A percentile compares a stretch with the other conserved stretches of the same genome.
Evolutionary conservation across 1,139 yeast genomes (phyloP).

Genomic region (Candida sp.): DNA sequence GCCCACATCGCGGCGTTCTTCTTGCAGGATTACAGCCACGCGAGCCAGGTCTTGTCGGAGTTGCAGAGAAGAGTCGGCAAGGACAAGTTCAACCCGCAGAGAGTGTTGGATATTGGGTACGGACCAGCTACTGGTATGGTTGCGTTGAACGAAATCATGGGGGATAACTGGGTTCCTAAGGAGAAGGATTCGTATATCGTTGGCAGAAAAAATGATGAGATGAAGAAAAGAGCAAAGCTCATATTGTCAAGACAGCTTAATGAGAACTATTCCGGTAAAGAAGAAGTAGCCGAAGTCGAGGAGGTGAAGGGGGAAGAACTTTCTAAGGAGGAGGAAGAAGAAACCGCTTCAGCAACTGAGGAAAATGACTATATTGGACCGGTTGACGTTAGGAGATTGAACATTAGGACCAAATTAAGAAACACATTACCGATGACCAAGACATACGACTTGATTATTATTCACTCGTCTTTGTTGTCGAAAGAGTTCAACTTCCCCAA

Average conservation of each 20-base stretch:
- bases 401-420: slow-evolving; percentile 56
- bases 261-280: slow-evolving; percentile 41
- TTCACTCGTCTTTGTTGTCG: slow-evolving; percentile 76
- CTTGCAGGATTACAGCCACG: slow-evolving; percentile 80
- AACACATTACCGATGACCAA: slow-evolving; percentile 52
- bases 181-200: slow-evolving; percentile 74
- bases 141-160: slow-evolving; percentile 85
- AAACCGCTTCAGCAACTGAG: slow-evolving; percentile 25
- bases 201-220: slow-evolving; percentile 63
- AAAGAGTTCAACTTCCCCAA: slow-evolving; percentile 66
- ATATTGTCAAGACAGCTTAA: slow-evolving; percentile 70
- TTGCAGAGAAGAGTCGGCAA: slow-evolving; percentile 56
- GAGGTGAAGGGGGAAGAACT: slow-evolving; percentile 16
- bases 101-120: slow-evolving; percentile 79
- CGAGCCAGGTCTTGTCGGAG: slow-evolving; percentile 70
- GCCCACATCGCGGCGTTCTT: slow-evolving; percentile 86
- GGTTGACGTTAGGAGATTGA: slow-evolving; percentile 59
- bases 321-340: slow-evolving; percentile 16
- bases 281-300: slow-evolving; percentile 8
- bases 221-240: slow-evolving; percentile 82
- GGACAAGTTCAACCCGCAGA: slow-evolving; percentile 60
- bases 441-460: slow-evolving; percentile 81
- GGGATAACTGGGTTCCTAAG: slow-evolving; percentile 60
- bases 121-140: slow-evolving; percentile 96
- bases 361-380: slow-evolving; percentile 51